Evolutionary conservation across 2,329 filamentous ascomycete genomes (phyloP).

Genomic region (Blastomyces parvus): DNA sequence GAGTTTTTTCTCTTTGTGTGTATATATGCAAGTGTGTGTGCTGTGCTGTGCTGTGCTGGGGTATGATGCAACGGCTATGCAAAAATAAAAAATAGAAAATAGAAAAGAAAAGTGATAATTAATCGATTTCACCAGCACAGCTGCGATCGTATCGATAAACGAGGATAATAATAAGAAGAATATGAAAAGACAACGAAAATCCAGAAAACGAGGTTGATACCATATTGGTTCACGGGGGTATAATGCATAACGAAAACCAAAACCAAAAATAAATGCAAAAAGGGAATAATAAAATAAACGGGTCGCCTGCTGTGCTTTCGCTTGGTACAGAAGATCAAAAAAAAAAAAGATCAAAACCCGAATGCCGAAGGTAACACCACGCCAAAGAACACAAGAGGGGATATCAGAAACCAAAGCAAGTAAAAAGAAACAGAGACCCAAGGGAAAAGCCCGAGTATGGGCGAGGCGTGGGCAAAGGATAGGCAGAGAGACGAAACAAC

Average conservation of each 20-base stretch:
- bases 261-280: neutral
- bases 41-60: too few relatives aligned
- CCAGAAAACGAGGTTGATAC: neutral
- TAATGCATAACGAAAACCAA: neutral
- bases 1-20: neutral
- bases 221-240: neutral
- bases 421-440: neutral
- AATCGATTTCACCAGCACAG: constrained; percentile 1
- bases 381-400: neutral
- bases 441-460: too few relatives aligned
- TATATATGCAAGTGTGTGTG: too few relatives aligned
- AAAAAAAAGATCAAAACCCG: neutral
- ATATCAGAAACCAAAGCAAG: neutral
- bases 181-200: neutral
- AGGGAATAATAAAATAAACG: neutral
- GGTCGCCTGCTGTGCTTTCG: neutral
- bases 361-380: constrained; percentile 2
- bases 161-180: neutral
- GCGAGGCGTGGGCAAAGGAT: neutral
- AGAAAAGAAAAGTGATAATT: neutral
- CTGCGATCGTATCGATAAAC: neutral
- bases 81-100: neutral
- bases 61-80: neutral
- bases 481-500: neutral
- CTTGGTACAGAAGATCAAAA: neutral